These are phyloP conservation scores for Dissophora ornata DNA, from an alignment of 192 early-diverging fungal species.

Conservation along the genomic window DNA sequence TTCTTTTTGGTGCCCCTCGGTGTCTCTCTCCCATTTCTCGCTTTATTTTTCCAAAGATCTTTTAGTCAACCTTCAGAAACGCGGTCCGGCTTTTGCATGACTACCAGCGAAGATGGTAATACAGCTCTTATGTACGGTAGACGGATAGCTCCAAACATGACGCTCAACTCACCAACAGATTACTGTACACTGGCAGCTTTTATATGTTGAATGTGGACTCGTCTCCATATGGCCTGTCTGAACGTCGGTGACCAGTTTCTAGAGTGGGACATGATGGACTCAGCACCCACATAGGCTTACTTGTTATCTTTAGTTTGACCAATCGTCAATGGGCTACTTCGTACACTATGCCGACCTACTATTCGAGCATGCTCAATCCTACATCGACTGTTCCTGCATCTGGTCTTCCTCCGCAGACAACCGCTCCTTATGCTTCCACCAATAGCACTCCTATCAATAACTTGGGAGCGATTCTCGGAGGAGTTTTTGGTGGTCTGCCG, in stretches of 20 bases:
- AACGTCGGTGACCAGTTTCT: constrained; percentile 36
- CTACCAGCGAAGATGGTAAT: constrained; percentile 28
- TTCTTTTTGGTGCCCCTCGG: too few relatives aligned
- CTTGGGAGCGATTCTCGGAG: constrained; percentile 44
- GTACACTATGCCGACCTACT: constrained; percentile 29
- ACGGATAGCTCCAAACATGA: constrained; percentile 1
- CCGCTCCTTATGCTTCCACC: not conserved
- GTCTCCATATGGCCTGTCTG: constrained; percentile 28
- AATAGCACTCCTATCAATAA: too few relatives aligned
- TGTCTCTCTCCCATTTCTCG: too few relatives aligned
- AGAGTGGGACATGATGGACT: constrained; percentile 12
- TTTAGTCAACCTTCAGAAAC: constrained; percentile 6
- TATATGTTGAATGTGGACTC: constrained; percentile 12
- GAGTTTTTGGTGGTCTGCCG: constrained; percentile 21
- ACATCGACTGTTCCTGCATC: too few relatives aligned
- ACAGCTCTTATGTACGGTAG: constrained; percentile 32
- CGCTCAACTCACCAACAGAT: constrained; percentile 1
- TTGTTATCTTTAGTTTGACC: constrained; percentile 21
- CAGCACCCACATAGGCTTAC: constrained; percentile 6
- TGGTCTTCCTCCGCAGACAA: too few relatives aligned
- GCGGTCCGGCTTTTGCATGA: constrained; percentile 40
- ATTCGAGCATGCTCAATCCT: not conserved
- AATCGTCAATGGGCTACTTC: constrained; percentile 3
- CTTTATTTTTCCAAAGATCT: constrained; percentile 9
- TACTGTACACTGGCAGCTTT: constrained; percentile 13